Conservation (phyloP, 2,329 filamentous ascomycete species). For the Myriangium duriaei region DNA sequence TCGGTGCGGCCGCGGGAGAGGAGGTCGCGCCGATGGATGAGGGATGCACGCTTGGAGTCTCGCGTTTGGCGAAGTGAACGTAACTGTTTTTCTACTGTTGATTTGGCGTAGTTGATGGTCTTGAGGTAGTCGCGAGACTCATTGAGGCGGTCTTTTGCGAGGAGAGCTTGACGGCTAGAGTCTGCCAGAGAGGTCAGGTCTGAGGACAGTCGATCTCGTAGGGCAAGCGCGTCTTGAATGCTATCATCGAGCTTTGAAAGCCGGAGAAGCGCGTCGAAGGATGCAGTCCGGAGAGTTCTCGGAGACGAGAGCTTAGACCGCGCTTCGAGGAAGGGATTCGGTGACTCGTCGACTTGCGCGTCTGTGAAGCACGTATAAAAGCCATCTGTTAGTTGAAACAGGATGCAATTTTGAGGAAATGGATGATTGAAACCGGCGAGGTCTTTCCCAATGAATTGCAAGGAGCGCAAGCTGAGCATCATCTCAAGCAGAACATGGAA, state of each 20-base stretch:
- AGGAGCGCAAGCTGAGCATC: conserved; percentile 53
- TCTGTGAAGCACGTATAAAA: conserved; percentile 67
- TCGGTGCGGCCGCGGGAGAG: conserved; percentile 50
- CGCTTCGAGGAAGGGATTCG: conserved; percentile 18
- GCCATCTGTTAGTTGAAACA: conserved; percentile 78
- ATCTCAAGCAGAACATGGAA: conserved; percentile 61
- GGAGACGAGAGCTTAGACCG: conserved; percentile 26
- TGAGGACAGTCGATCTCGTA: conserved; percentile 57
- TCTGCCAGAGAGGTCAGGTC: conserved; percentile 54
- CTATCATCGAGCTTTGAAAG: conserved; percentile 80
- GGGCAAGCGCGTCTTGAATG: conserved; percentile 76
- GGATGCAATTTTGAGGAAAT: conserved; percentile 67
- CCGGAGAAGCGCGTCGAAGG: conserved; percentile 79
- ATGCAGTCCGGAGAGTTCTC: conserved; percentile 53
- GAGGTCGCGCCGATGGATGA: conserved; percentile 51
- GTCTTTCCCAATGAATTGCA: conserved; percentile 65
- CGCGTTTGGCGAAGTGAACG: conserved; percentile 49
- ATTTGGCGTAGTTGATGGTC: conserved; percentile 40
- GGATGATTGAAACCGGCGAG: conserved; percentile 53
- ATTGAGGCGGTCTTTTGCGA: conserved; percentile 22
- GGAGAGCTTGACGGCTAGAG: conserved; percentile 26
- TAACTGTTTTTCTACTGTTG: conserved; percentile 53
- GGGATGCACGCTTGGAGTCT: conserved; percentile 54
- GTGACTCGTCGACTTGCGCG: conserved; percentile 39
- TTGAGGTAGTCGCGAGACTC: conserved; percentile 33